Evolutionary conservation across 208 protist species (phyloP).

Genomic region (Trypanosoma scelopori): DNA sequence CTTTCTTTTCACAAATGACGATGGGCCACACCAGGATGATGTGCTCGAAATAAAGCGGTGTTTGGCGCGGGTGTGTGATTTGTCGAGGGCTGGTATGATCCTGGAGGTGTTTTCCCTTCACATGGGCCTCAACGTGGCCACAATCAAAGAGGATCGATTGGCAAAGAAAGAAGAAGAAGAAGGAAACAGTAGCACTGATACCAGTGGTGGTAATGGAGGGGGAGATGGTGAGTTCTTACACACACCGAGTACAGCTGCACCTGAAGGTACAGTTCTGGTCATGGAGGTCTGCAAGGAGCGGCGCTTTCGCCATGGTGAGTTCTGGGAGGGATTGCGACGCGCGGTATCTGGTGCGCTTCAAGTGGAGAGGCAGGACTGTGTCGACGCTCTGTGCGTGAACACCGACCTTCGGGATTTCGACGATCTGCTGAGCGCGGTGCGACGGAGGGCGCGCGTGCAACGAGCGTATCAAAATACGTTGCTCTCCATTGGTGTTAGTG

Average conservation of each 20-base stretch:
- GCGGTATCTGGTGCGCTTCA: neutral
- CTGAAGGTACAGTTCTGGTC: neutral
- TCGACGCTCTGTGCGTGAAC: constrained; percentile 22
- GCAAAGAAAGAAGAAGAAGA: neutral
- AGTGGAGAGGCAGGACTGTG: neutral
- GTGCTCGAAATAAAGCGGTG: constrained; percentile 39
- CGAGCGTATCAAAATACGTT: constrained; percentile 37
- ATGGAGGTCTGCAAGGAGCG: neutral
- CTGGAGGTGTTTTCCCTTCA: constrained; percentile 75
- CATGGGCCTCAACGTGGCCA: neutral
- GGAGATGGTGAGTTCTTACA: no score
- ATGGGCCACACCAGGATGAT: constrained; percentile 54
- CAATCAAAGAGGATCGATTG: neutral
- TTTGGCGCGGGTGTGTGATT: constrained; percentile 34
- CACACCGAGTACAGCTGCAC: no score
- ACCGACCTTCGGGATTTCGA: constrained; percentile 14
- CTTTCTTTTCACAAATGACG: constrained; percentile 87
- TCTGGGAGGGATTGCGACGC: constrained; percentile 12
- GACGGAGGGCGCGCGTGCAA: constrained; percentile 47
- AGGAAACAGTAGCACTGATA: neutral
- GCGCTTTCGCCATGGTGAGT: neutral
- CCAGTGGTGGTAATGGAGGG: neutral
- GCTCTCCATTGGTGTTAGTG: constrained; percentile 44
- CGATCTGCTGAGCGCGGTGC: constrained; percentile 39
- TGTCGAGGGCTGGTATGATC: constrained; percentile 48